A percentile compares a stretch with the other conserved stretches of the same genome.
These are phyloP conservation scores for Thozetella sp. DNA, from an alignment of 495 filamentous ascomycete species.

Conservation along the genomic window DNA sequence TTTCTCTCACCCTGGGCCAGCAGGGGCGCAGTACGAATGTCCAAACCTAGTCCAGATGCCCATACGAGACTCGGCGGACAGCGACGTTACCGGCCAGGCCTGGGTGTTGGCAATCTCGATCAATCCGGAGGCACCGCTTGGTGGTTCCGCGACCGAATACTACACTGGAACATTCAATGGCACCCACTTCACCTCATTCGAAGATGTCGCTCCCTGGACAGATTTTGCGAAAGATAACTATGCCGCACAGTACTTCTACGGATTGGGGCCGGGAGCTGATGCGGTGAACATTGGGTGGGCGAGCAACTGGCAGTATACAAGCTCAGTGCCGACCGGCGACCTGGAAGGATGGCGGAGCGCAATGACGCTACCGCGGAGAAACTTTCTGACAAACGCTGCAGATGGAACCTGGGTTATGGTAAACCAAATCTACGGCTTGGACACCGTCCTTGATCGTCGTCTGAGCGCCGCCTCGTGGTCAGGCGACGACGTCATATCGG, in stretches of 20 bases:
- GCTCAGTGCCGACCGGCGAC: slow-evolving; percentile 48
- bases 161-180: slow-evolving; percentile 55
- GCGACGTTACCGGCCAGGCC: slow-evolving; percentile 7
- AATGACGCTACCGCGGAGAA: slow-evolving; percentile 50
- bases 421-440: slow-evolving; percentile 35
- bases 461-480: slow-evolving; percentile 27
- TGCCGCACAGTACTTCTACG: slow-evolving; percentile 56
- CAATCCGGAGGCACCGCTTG: slow-evolving; percentile 59
- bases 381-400: slow-evolving; percentile 43
- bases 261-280: slow-evolving; percentile 33
- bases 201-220: slow-evolving; percentile 37
- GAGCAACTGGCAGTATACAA: slow-evolving; percentile 62
- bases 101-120: slow-evolving; percentile 52
- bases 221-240: slow-evolving; percentile 64
- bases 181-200: slow-evolving; percentile 43
- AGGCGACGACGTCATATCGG: slow-evolving; percentile 31
- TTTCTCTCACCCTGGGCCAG: slow-evolving; percentile 51
- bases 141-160: slow-evolving; percentile 52
- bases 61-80: slow-evolving; percentile 15
- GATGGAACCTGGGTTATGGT: slow-evolving; percentile 42
- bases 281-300: slow-evolving; percentile 58
- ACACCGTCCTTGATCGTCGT: slow-evolving; percentile 26
- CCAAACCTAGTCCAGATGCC: slow-evolving; percentile 52
- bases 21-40: slow-evolving; percentile 62
- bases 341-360: slow-evolving; percentile 50